A percentile compares a stretch with the other conserved stretches of the same genome.
phyloP scores from a whole-genome alignment of 495 filamentous ascomycete species.

The Penicillium longicatenatum region DNA sequence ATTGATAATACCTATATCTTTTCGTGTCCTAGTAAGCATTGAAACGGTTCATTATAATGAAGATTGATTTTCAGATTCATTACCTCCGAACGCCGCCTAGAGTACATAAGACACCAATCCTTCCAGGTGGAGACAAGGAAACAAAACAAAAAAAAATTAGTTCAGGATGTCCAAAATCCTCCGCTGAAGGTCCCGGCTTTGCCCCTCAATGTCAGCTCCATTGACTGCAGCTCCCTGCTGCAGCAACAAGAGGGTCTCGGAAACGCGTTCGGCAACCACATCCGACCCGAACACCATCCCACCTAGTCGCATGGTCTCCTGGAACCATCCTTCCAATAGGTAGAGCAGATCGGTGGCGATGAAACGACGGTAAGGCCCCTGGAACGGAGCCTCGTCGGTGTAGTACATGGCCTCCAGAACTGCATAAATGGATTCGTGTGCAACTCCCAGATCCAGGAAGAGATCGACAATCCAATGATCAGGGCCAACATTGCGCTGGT shows the following conservation, averaged over 20 bases:
- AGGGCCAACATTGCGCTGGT: conserved; percentile 66
- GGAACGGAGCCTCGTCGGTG: conserved; percentile 80
- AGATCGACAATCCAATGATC: conserved; percentile 80
- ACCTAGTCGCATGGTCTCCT: conserved; percentile 56
- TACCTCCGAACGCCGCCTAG: conserved; percentile 1
- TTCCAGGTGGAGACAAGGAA: conserved; percentile 1
- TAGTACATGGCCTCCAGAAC: conserved; percentile 85
- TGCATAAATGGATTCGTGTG: conserved; percentile 71
- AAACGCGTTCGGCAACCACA: conserved; percentile 46
- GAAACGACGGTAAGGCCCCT: conserved; percentile 59
- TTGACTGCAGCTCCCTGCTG: conserved; percentile 32
- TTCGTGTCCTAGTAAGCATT: neutral
- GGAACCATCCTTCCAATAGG: conserved; percentile 62
- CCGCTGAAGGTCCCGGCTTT: conserved; percentile 42
- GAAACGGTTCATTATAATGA: neutral
- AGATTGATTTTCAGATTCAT: neutral
- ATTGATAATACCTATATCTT: conserved; percentile 1
- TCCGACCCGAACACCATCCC: conserved; percentile 57
- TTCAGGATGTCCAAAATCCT: conserved; percentile 48
- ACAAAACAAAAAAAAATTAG: conserved; percentile 21
- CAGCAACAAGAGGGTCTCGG: conserved; percentile 47
- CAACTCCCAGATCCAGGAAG: conserved; percentile 73
- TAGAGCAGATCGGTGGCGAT: conserved; percentile 66
- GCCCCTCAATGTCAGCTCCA: conserved; percentile 11
- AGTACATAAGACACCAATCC: conserved; percentile 3